Evolutionary conservation across 495 filamentous ascomycete species (phyloP).

Genomic region (Neurospora africana): DNA sequence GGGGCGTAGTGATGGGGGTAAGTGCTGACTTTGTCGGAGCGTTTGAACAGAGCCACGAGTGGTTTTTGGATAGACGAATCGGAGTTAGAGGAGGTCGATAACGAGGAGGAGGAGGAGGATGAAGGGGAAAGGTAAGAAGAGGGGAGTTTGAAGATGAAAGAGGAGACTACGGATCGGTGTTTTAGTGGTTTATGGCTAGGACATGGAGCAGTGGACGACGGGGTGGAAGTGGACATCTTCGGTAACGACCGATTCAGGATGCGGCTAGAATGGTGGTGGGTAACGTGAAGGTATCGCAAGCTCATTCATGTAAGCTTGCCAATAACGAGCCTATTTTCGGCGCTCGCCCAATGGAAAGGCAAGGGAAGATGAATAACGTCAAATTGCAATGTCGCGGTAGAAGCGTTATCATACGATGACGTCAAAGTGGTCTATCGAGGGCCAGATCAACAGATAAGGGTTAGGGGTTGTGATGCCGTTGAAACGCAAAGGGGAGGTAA

Average conservation of each 20-base stretch:
- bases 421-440: neutral
- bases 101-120: neutral
- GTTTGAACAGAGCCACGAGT: conserved; percentile 46
- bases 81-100: conserved; percentile 3
- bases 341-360: neutral
- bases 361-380: neutral
- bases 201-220: neutral
- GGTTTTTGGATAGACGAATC: conserved; percentile 10
- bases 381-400: neutral
- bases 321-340: neutral
- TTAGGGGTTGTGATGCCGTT: neutral
- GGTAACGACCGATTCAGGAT: neutral
- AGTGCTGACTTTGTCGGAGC: conserved; percentile 46
- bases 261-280: neutral
- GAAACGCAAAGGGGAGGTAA: neutral
- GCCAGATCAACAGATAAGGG: neutral
- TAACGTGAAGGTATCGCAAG: neutral
- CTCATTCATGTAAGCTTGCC: neutral
- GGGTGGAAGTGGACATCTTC: neutral
- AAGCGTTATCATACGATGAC: neutral
- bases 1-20: conserved; percentile 49
- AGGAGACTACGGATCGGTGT: conserved; percentile 43
- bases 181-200: conserved; percentile 5
- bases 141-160: conserved; percentile 40
- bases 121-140: neutral